These are phyloP conservation scores for Daldinia loculata DNA, from an alignment of 495 filamentous ascomycete species.

Conservation along the genomic window DNA sequence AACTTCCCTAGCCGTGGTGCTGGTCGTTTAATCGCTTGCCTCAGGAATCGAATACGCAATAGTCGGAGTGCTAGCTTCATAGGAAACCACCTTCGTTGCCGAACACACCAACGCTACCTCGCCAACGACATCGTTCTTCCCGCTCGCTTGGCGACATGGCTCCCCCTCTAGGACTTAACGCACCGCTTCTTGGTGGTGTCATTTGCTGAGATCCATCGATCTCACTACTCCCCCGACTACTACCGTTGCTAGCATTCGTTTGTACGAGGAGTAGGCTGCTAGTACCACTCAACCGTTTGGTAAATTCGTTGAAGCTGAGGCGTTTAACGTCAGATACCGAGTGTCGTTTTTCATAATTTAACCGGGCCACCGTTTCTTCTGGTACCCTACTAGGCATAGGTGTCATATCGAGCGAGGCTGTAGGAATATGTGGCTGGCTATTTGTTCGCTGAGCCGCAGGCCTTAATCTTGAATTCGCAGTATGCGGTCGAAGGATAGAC, in stretches of 20 bases:
- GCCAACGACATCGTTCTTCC: slow-evolving; percentile 47
- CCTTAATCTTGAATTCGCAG: slow-evolving; percentile 53
- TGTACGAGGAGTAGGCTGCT: slow-evolving; percentile 63
- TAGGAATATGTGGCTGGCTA: slow-evolving; percentile 55
- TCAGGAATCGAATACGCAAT: slow-evolving; percentile 35
- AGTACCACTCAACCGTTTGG: slow-evolving; percentile 61
- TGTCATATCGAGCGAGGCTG: slow-evolving; percentile 30
- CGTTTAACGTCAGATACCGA: slow-evolving; percentile 58
- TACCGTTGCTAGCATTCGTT: slow-evolving; percentile 57
- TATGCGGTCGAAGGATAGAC: slow-evolving; percentile 53
- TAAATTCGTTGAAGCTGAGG: slow-evolving; percentile 63
- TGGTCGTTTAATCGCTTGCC: slow-evolving; percentile 23
- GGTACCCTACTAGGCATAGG: slow-evolving; percentile 23
- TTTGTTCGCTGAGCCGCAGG: slow-evolving; percentile 54
- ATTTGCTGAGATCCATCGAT: slow-evolving; percentile 42
- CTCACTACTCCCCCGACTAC: slow-evolving; percentile 58
- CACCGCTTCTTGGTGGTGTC: slow-evolving; percentile 39
- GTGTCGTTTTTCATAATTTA: slow-evolving; percentile 53
- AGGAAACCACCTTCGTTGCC: slow-evolving; percentile 46
- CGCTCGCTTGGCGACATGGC: slow-evolving; percentile 38
- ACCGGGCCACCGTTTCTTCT: slow-evolving; percentile 30
- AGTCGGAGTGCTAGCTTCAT: slow-evolving; percentile 32
- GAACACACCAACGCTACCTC: slow-evolving; percentile 46
- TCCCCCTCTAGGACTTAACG: slow-evolving; percentile 34
- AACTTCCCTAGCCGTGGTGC: slow-evolving; percentile 9